Base-by-base conservation (phyloP, 305 asterid species). In the Fraxinus albicans region DNA sequence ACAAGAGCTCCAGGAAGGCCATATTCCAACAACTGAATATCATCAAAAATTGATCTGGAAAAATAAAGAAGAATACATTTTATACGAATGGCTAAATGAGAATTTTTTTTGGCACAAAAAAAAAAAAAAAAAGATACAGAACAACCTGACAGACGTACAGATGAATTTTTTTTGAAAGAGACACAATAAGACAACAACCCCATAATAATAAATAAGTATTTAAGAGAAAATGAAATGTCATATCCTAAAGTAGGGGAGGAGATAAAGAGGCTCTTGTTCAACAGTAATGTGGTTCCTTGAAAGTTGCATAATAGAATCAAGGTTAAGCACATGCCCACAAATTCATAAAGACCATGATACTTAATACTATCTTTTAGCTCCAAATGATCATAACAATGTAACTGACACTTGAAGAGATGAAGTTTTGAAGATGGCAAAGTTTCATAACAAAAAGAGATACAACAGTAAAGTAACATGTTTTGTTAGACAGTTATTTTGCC, bases 1-100 rank as follows among this genome's bases (percentile, higher is more conserved):
- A 92, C 95, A 82, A 94, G 92, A 83, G 97, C 98, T 89, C 99
- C 99, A 38, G 98, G 97, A 84, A 96, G 91, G 83, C 99, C 99
- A 81, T 87, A 83, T 88, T 89, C 87, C 91, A 94, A 88, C 89
- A 91, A 89, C 80, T 92, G 95, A 38, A 86, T 86, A 81, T 93
- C 91, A 87, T 94, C 96, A 69, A 92, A 86, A 85, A 89, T 85
- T 83, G 97, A 93, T 86, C 99, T 96, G 97, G 67, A 83, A 83
- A 76, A 76, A 83, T 35, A 73, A 73, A 55, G 83, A 83, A 83
- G 33, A 55, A 76, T 77, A 15, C 34, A 36, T 35, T 55, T 47
- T 67, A 75, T 70, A 80, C 78, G 31, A 85, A 44, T 21, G 79
- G 69, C 76, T 63, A 70, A 80, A 76, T 27, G 74, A 81, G 36